Base-by-base conservation (phyloP, 2,329 filamentous ascomycete species). In the Fusarium transvaalense region DNA sequence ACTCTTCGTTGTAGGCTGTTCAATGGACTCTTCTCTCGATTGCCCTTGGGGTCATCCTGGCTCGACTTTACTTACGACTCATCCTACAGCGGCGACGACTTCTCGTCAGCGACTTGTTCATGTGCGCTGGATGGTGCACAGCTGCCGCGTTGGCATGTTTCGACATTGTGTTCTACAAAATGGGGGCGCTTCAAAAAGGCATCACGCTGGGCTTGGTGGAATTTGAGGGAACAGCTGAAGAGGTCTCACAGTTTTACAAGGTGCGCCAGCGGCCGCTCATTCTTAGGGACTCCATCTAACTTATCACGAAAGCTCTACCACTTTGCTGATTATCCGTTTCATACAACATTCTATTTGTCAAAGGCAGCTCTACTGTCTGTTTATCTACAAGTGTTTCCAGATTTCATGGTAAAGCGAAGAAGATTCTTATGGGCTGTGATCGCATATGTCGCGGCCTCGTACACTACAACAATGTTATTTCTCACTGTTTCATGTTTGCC, bases 371-470 rank as follows among this genome's bases (percentile, higher is more conserved):
- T 69, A 0, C 13, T 69, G 2, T 35, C 46, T 3, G 47, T 69
- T 1, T 69, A 69, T 23, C 29, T 61, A 6, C 55, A 68, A 14
- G 46, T 68, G 1, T 65, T 68, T 13, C 56, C 64, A 0, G 14
- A 5, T 2, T 69, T 69, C 5, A 66, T 69, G 66, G 48, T 58
- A 3, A 69, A 54, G 17, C 23, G 61, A 9, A 37, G 66, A 19
- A 31, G 53, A 2, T 58, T 66, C 13, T 29, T 69, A n/a, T 69
- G 65, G 61, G 46, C 17, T 0, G 55, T 56, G 1, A 63, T 69
- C 10, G 10, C 19, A 5, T 69, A 63, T 5, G 52, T 55, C 6
- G 27, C 35, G 3, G 6, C 47, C 4, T n/a, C 23, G 4, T 69
- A 35, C 6, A 19, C 37, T 1, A 4, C 31, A 5, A 59, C 53